Base-by-base conservation (phyloP, 2,329 filamentous ascomycete genomes). In the Colletotrichum gloeosporioides region DNA sequence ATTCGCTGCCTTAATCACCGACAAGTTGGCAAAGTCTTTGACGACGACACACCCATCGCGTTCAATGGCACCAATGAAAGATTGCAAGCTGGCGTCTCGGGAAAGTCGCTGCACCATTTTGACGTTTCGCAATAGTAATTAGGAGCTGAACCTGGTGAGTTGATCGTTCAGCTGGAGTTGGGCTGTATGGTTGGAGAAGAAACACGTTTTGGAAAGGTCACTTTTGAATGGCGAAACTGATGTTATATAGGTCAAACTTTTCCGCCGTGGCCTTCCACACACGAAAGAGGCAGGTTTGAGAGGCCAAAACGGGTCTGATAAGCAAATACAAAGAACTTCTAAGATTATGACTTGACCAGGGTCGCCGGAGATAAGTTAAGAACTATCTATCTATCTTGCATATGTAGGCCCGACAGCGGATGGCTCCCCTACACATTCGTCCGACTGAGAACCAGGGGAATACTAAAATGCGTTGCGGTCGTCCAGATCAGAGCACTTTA, bases 311-410 rank as follows among this genome's bases (percentile, higher is more conserved):
- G 44, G 44, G 44, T 49, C n/a, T 49, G 44, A 49, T 22, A 22
- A 49, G 44, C 44, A n/a, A 6, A 8, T 1, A 0, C n/a, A 49
- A 22, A 22, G n/a, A 8, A 22, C 10, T 4, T 0, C 10, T 0
- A 49, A 49, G 39, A 44, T 44, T 10, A n/a, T 44, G 39, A n/a
- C 16, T 49, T 49, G 44, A 49, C 10, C 18, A 49, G 9, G 44
- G 44, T 2, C 44, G 44, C 44, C 44, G 44, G 44, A 49, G 44
- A 49, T 49, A 49, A 13, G 44, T 49, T 13, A 10, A 49, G 10
- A 3, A 22, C n/a, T 49, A 49, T 10, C n/a, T 13, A 49, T 49
- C n/a, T 49, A 4, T 22, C 44, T 8, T 49, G 44, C 9, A 22
- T 49, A 6, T 7, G 44, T 7, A 49, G 10, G 44, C 1, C 10